These are phyloP conservation scores for Prunella vulgaris DNA, from an alignment of 257 asterid genomes.

Conservation along the genomic window DNA sequence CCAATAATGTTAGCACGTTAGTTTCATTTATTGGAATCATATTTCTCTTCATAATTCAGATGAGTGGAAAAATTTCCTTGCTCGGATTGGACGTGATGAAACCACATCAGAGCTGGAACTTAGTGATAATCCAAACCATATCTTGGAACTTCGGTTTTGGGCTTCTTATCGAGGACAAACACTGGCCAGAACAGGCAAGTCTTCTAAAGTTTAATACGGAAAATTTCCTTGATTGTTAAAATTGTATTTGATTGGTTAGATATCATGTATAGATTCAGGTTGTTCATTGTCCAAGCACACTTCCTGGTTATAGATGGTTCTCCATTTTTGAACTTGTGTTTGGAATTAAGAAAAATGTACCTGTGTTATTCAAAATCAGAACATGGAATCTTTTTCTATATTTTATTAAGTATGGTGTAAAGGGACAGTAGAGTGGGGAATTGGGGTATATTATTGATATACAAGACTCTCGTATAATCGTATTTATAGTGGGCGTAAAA, in stretches of 20 bases:
- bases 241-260: not conserved
- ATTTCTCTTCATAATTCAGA: slow-evolving; percentile 40
- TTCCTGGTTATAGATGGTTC: not conserved
- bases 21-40: slow-evolving; percentile 8
- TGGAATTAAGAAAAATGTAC: not conserved
- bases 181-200: slow-evolving; percentile 86
- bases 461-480: not conserved
- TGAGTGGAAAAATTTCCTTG: slow-evolving; percentile 95
- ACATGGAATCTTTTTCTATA: not conserved
- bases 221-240: no score
- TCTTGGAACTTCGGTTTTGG: slow-evolving; percentile 95
- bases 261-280: not conserved
- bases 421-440: not conserved
- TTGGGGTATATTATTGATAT: not conserved
- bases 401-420: not conserved
- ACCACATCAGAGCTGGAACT: slow-evolving; percentile 69
- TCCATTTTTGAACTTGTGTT: slow-evolving; percentile 2
- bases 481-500: not conserved
- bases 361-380: not conserved
- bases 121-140: slow-evolving; percentile 70
- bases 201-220: slow-evolving; percentile 4
- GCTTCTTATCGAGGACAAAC: slow-evolving; percentile 98
- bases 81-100: slow-evolving; percentile 93
- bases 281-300: not conserved
- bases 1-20: not conserved